phyloP scores from a whole-genome alignment of 495 filamentous ascomycete species.

The Opeltia flavorubescens region DNA sequence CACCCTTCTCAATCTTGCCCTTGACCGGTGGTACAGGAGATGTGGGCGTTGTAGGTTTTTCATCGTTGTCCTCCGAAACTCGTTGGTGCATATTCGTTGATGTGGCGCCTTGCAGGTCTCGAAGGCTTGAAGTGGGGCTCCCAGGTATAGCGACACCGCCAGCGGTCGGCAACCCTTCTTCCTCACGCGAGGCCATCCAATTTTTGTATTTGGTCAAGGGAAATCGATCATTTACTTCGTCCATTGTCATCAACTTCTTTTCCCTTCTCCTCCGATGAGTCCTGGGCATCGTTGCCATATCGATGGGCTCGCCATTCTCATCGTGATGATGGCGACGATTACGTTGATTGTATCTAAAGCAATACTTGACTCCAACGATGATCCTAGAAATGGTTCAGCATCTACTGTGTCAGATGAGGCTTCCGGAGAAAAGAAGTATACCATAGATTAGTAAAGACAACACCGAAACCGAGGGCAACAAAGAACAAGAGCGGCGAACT shows the following conservation, averaged over 20 bases:
- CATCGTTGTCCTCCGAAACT: conserved; percentile 15
- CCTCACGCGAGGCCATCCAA: conserved; percentile 74
- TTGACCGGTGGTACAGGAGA: background rate
- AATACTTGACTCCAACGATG: conserved; percentile 98
- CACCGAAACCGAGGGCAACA: conserved; percentile 91
- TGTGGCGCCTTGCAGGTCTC: conserved; percentile 41
- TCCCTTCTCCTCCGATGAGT: conserved; percentile 72
- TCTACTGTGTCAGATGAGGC: background rate
- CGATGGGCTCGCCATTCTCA: conserved; percentile 80
- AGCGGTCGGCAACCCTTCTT: conserved; percentile 66
- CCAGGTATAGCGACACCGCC: conserved; percentile 72
- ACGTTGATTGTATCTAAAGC: conserved; percentile 93
- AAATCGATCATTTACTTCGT: conserved; percentile 96
- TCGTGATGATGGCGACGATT: conserved; percentile 66
- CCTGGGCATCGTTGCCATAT: conserved; percentile 57
- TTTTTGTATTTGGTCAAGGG: conserved; percentile 90
- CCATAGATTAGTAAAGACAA: conserved; percentile 99
- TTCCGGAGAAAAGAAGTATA: conserved; percentile 26
- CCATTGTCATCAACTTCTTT: conserved; percentile 97
- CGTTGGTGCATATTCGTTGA: conserved; percentile 24
- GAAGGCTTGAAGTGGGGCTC: conserved; percentile 54
- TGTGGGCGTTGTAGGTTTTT: conserved; percentile 8
- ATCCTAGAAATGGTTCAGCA: conserved; percentile 49
- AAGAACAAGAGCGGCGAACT: conserved; percentile 91
- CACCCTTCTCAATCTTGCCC: conserved; percentile 7